phyloP scores from a whole-genome alignment of 768 basidiomycete genomes.

The Daedaleopsis sinensis region DNA sequence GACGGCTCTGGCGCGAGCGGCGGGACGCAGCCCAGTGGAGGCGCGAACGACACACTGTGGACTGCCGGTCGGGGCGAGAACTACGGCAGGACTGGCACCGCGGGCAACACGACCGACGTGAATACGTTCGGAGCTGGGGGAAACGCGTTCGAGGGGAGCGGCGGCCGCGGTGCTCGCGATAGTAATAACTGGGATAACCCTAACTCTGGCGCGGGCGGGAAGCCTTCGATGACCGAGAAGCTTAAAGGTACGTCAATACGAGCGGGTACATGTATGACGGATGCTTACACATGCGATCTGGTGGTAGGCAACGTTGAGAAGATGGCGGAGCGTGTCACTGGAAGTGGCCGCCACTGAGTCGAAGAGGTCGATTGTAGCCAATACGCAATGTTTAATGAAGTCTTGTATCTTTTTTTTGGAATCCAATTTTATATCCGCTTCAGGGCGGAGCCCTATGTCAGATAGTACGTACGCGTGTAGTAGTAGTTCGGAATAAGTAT shows the following conservation, averaged over 20 bases:
- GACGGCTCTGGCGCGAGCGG: conserved; percentile 2
- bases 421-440: too few species aligned
- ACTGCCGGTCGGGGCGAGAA: conserved; percentile 11
- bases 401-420: too few species aligned
- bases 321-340: conserved; percentile 11
- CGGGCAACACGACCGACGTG: conserved; percentile 19
- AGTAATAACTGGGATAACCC: conserved; percentile 2
- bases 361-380: not conserved
- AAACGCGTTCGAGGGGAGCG: conserved; percentile 4
- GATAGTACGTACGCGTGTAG: too few species aligned
- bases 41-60: conserved; percentile 3
- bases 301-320: conserved; percentile 15
- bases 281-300: not conserved
- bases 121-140: conserved; percentile 19
- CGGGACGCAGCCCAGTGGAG: conserved; percentile 2
- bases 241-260: conserved; percentile 15
- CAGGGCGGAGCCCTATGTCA: too few species aligned
- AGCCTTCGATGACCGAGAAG: conserved; percentile 16
- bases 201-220: not conserved
- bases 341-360: not conserved
- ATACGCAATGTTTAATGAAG: too few species aligned
- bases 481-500: too few species aligned
- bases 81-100: conserved; percentile 12
- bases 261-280: not conserved
- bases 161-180: not conserved